Conservation (phyloP, 306 rosid genomes). For the Lotus japonicus region DNA sequence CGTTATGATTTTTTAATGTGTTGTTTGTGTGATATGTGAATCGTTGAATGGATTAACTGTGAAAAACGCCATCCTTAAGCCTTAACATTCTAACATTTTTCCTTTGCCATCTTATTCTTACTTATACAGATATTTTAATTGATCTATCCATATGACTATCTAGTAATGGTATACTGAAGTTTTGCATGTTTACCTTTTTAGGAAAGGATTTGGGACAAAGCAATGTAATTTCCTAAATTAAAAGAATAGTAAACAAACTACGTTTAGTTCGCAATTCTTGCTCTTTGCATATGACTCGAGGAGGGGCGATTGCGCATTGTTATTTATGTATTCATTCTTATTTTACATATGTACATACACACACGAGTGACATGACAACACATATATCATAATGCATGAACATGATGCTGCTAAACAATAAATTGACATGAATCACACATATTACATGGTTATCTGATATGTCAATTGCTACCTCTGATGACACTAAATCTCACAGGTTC, state of each 20-base stretch:
- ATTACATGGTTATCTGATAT: background rate
- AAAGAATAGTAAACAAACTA: background rate
- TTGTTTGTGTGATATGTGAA: background rate
- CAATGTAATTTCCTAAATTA: background rate
- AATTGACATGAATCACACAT: background rate
- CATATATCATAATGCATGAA: background rate
- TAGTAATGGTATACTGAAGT: background rate
- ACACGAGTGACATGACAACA: background rate
- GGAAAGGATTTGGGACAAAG: background rate
- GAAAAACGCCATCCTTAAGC: background rate
- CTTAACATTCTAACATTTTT: background rate
- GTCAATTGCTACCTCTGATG: constrained; percentile 8
- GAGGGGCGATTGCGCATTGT: background rate
- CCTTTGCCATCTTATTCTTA: background rate
- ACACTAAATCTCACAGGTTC: constrained; percentile 53
- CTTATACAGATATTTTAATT: background rate
- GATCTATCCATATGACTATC: background rate
- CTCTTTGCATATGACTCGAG: background rate
- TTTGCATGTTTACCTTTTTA: background rate
- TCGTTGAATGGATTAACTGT: background rate
- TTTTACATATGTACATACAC: background rate
- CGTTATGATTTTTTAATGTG: background rate
- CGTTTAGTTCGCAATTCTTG: background rate
- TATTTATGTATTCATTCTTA: background rate
- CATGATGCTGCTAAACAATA: constrained; percentile 8